phyloP scores from a whole-genome alignment of 2,329 filamentous ascomycete genomes.

The Volutella citrinella region DNA sequence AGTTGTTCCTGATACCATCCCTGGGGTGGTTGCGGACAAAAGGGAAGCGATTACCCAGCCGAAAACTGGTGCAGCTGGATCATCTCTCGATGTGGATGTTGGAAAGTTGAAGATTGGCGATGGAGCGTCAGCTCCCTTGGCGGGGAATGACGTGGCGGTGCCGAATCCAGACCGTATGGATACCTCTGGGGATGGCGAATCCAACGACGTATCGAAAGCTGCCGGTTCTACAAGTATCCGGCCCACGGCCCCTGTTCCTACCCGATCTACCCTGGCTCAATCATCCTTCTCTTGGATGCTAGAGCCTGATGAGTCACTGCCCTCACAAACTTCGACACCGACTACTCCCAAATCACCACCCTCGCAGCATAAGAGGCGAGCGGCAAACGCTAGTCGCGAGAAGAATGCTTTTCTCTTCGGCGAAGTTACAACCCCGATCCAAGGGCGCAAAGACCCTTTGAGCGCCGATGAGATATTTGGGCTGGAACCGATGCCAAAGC shows the following conservation, averaged over 20 bases:
- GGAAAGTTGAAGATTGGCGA: too few species aligned
- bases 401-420: conserved; percentile 60
- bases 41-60: conserved; percentile 4
- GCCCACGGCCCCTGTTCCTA: conserved; percentile 46
- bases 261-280: conserved; percentile 65
- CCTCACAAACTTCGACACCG: conserved; percentile 18
- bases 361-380: conserved; percentile 37
- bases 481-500: conserved; percentile 44
- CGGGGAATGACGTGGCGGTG: too few species aligned
- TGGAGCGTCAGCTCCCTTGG: too few species aligned
- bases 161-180: conserved; percentile 17
- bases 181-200: conserved; percentile 13
- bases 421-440: conserved; percentile 41
- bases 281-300: conserved; percentile 82
- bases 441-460: conserved; percentile 33
- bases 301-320: conserved; percentile 46
- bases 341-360: conserved; percentile 30
- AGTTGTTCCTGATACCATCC: conserved; percentile 11
- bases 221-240: conserved; percentile 7
- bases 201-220: conserved; percentile 1
- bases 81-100: too few species aligned
- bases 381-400: conserved; percentile 45
- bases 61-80: too few species aligned
- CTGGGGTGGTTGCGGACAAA: conserved; percentile 2
- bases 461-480: conserved; percentile 53